Evolutionary conservation across 2,329 filamentous ascomycete genomes (phyloP).

Genomic region (Boeremia lycopersici): DNA sequence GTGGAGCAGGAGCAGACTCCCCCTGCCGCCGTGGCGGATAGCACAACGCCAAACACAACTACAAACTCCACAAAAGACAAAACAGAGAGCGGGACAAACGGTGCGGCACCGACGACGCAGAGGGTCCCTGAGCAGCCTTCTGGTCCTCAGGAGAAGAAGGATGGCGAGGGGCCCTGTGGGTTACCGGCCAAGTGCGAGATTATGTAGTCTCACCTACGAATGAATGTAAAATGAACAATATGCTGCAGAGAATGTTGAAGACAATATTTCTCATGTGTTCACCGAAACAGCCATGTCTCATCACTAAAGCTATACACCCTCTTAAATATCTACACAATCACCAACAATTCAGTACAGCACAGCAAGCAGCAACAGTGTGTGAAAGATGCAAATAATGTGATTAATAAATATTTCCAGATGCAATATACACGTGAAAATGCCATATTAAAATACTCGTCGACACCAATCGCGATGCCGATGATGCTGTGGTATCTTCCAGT

Average conservation of each 20-base stretch:
- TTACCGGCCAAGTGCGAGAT: constrained; percentile 76
- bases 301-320: too few relatives aligned
- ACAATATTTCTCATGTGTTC: too few relatives aligned
- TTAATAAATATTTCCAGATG: background rate
- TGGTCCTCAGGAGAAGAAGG: constrained; percentile 41
- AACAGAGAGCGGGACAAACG: constrained; percentile 12
- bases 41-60: background rate
- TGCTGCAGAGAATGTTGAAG: too few relatives aligned
- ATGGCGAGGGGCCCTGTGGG: constrained; percentile 75
- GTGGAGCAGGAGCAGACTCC: background rate
- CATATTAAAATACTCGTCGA: constrained; percentile 17
- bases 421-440: constrained; percentile 11
- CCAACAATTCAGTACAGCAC: too few relatives aligned
- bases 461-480: constrained; percentile 18
- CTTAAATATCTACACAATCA: too few relatives aligned
- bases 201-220: constrained; percentile 51
- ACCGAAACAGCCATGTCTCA: too few relatives aligned
- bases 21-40: background rate
- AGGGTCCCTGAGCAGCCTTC: constrained; percentile 20
- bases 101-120: constrained; percentile 24
- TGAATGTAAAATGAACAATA: background rate
- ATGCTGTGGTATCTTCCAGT: constrained; percentile 19
- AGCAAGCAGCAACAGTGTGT: too few relatives aligned
- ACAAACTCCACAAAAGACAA: constrained; percentile 5
- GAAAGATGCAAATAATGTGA: background rate